phyloP scores from a whole-genome alignment of 2,329 filamentous ascomycete species.

The Monosporascus sp. region DNA sequence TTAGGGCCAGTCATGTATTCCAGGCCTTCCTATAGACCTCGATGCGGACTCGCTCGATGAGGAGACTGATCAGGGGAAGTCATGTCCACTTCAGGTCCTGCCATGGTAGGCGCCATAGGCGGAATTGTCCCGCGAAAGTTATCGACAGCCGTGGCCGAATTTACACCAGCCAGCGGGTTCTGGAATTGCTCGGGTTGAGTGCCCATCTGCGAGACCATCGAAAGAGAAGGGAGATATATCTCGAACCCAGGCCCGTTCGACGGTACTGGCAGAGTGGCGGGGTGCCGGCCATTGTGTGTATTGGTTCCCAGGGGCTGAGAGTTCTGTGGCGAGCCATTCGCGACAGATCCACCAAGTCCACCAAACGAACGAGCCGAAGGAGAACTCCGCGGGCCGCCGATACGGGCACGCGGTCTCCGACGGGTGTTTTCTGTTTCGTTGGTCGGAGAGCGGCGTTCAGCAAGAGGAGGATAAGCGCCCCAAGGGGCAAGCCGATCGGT shows the following conservation, averaged over 20 bases:
- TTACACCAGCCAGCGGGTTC: conserved; percentile 10
- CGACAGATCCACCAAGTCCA: conserved; percentile 8
- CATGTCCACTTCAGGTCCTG: conserved; percentile 16
- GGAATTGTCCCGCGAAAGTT: conserved; percentile 8
- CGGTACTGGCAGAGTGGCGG: conserved; percentile 7
- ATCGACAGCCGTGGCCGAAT: conserved; percentile 2
- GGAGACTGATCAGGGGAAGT: conserved; percentile 10
- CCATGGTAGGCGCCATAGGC: conserved; percentile 16
- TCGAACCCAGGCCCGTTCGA: conserved; percentile 10
- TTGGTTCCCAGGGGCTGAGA: conserved; percentile 7
- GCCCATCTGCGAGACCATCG: conserved; percentile 11
- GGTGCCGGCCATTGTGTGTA: conserved; percentile 11
- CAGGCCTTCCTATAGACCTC: conserved; percentile 15
- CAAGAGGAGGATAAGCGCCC: not conserved
- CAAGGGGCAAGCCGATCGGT: not conserved
- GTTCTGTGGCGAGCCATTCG: conserved; percentile 13
- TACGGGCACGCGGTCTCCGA: conserved; percentile 24
- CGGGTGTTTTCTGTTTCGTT: conserved; percentile 22
- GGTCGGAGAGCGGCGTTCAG: conserved; percentile 24
- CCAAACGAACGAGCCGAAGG: conserved; percentile 15
- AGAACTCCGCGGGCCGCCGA: conserved; percentile 19
- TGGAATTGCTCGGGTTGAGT: conserved; percentile 11
- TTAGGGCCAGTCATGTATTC: not conserved
- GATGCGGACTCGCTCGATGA: conserved; percentile 17
- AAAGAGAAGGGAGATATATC: conserved; percentile 2